Conservation (phyloP, 2,329 filamentous ascomycete genomes). For the Stagonosporopsis cucurbitacearum region DNA sequence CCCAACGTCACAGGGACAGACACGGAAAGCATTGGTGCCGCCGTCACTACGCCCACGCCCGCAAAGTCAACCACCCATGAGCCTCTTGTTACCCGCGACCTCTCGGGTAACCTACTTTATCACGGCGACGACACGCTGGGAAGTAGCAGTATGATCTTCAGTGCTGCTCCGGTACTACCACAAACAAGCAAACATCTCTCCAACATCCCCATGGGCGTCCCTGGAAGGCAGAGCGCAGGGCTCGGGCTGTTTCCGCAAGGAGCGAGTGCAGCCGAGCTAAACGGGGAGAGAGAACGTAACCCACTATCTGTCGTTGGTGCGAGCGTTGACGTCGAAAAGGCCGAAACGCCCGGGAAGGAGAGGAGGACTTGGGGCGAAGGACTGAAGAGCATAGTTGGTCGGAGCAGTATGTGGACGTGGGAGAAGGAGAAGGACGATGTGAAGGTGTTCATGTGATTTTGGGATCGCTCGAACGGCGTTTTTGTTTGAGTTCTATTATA, state of each 20-base stretch:
- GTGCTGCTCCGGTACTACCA: constrained; percentile 1
- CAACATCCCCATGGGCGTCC: constrained; percentile 4
- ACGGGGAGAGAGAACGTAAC: constrained; percentile 19
- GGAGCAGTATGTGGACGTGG: constrained; percentile 23
- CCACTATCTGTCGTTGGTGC: constrained; percentile 23
- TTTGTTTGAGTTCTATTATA: neutral
- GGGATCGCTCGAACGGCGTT: neutral
- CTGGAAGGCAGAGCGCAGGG: constrained; percentile 4
- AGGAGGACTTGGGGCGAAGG: constrained; percentile 35
- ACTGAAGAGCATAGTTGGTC: constrained; percentile 28
- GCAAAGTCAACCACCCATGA: neutral
- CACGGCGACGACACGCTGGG: constrained; percentile 29
- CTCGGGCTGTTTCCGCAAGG: constrained; percentile 23
- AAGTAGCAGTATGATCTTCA: constrained; percentile 26
- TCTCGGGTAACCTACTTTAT: constrained; percentile 29
- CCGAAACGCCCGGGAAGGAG: constrained; percentile 19
- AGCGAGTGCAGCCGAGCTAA: constrained; percentile 18
- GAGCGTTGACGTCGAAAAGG: constrained; percentile 19
- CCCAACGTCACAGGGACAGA: constrained; percentile 13
- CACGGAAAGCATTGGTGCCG: constrained; percentile 14
- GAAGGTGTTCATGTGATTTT: constrained; percentile 34
- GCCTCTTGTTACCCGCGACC: constrained; percentile 23
- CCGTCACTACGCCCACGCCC: constrained; percentile 6
- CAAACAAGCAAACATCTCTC: constrained; percentile 3
- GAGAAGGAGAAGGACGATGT: constrained; percentile 24